Conservation (phyloP, 306 rosid genomes). For the Macrotyloma uniflorum region DNA sequence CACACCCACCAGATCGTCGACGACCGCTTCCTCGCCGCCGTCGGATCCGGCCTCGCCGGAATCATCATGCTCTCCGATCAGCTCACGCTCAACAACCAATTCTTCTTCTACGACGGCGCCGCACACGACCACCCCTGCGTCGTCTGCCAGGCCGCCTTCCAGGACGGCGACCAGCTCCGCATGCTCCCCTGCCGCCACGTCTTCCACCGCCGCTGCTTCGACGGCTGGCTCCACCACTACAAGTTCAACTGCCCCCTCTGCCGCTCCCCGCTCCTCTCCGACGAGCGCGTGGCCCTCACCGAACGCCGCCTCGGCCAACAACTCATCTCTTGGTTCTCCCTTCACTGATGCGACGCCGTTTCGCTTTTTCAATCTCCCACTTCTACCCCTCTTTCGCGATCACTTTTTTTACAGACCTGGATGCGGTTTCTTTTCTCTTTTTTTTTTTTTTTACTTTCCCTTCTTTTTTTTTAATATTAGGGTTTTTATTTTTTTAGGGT, state of each 20-base stretch:
- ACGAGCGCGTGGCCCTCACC: slow-evolving; percentile 55
- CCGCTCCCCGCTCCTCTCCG: slow-evolving; percentile 63
- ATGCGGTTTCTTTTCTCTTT: slow-evolving; percentile 33
- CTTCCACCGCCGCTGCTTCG: slow-evolving; percentile 80
- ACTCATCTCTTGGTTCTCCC: slow-evolving; percentile 64
- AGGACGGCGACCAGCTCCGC: slow-evolving; percentile 73
- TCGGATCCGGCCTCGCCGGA: slow-evolving; percentile 73
- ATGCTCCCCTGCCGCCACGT: slow-evolving; percentile 77
- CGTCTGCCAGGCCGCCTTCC: slow-evolving; percentile 55
- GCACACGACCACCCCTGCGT: slow-evolving; percentile 52
- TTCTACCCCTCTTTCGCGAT: slow-evolving; percentile 31
- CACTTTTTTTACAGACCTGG: slow-evolving; percentile 31
- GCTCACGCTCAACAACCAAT: slow-evolving; percentile 54
- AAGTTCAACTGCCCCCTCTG: slow-evolving; percentile 89
- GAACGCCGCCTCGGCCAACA: slow-evolving; percentile 58
- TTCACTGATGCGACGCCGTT: slow-evolving; percentile 44
- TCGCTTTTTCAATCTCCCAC: slow-evolving; percentile 18
- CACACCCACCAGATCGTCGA: slow-evolving; percentile 43
- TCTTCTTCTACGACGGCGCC: slow-evolving; percentile 38
- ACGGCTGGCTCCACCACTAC: slow-evolving; percentile 75
- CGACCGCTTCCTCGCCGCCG: slow-evolving; percentile 46
- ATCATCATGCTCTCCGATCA: slow-evolving; percentile 75
- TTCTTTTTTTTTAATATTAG: background rate
- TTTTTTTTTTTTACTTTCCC: background rate
- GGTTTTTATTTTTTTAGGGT: background rate